Evolutionary conservation across 2,329 filamentous ascomycete species (phyloP).

Genomic region (Phyllosticta ampelicida): DNA sequence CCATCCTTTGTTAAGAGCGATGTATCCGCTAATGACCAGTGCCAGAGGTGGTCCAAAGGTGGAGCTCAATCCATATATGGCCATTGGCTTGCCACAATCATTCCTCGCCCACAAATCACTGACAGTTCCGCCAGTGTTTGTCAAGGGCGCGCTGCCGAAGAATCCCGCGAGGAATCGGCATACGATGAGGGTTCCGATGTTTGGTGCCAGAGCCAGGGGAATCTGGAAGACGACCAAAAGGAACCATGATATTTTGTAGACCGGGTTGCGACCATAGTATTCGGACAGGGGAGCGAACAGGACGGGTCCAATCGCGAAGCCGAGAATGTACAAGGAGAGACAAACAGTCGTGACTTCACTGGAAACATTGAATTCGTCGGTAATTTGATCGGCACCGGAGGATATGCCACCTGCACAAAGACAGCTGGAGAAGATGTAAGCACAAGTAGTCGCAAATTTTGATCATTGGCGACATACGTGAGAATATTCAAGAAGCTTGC

Average conservation of each 20-base stretch:
- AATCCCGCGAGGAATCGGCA: slow-evolving; percentile 6
- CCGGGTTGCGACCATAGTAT: slow-evolving; percentile 17
- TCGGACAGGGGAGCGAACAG: slow-evolving; percentile 22
- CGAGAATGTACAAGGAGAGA: slow-evolving; percentile 21
- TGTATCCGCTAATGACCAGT: slow-evolving; percentile 27
- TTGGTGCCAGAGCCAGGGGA: slow-evolving; percentile 19
- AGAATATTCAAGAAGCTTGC: slow-evolving; percentile 25
- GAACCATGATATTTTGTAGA: slow-evolving; percentile 18
- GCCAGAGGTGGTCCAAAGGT: slow-evolving; percentile 24
- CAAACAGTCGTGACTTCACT: slow-evolving; percentile 13
- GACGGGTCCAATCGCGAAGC: slow-evolving; percentile 20
- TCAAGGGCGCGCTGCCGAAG: slow-evolving; percentile 9
- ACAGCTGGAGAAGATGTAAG: background rate
- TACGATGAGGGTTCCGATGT: slow-evolving; percentile 16
- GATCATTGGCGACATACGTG: slow-evolving; percentile 1
- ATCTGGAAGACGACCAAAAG: slow-evolving; percentile 18
- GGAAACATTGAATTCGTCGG: slow-evolving; percentile 1
- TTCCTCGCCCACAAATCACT: slow-evolving; percentile 20
- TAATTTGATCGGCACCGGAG: slow-evolving; percentile 3
- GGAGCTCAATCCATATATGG: slow-evolving; percentile 19
- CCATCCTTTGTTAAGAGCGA: slow-evolving; percentile 25
- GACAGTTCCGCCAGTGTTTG: slow-evolving; percentile 12
- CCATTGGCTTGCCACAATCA: slow-evolving; percentile 16
- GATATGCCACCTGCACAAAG: slow-evolving; percentile 9
- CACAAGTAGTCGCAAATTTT: background rate